phyloP scores from a whole-genome alignment of 306 rosid species.

The Cucurbita pepo region DNA sequence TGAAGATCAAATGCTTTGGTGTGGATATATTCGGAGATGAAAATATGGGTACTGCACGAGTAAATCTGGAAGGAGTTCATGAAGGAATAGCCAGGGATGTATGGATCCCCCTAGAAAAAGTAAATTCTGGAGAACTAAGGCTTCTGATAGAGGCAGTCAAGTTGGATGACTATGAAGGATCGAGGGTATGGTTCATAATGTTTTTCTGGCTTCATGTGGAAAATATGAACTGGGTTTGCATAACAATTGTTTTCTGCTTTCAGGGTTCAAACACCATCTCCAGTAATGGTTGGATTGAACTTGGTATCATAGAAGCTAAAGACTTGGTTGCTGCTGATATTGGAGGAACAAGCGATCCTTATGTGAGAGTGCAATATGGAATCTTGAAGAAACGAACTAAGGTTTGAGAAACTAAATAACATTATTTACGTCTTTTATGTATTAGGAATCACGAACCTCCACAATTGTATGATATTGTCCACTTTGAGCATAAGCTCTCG shows the following conservation, averaged over 20 bases:
- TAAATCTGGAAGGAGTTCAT: constrained; percentile 78
- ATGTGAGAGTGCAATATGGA: constrained; percentile 82
- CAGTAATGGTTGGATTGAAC: constrained; percentile 68
- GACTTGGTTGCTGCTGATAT: constrained; percentile 93
- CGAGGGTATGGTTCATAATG: constrained; percentile 38
- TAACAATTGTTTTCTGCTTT: constrained; percentile 4
- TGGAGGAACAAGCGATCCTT: constrained; percentile 98
- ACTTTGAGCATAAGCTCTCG: too few species aligned
- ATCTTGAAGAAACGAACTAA: constrained; percentile 68
- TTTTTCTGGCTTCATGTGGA: neutral
- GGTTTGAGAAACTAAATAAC: constrained; percentile 26
- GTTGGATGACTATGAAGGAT: constrained; percentile 54
- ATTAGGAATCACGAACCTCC: too few species aligned
- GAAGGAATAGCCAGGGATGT: constrained; percentile 62
- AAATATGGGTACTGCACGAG: constrained; percentile 73
- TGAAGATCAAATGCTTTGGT: constrained; percentile 50
- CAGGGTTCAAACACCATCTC: constrained; percentile 39
- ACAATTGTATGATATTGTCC: too few species aligned
- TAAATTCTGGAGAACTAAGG: constrained; percentile 78
- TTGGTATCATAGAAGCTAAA: constrained; percentile 70
- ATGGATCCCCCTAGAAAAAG: constrained; percentile 91
- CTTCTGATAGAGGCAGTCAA: constrained; percentile 67
- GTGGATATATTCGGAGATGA: constrained; percentile 76
- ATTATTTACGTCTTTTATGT: neutral
- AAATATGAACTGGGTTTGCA: neutral